Evolutionary conservation across 1,284 basidiomycete species (phyloP).

Genomic region (Xerocomus amazonicus): DNA sequence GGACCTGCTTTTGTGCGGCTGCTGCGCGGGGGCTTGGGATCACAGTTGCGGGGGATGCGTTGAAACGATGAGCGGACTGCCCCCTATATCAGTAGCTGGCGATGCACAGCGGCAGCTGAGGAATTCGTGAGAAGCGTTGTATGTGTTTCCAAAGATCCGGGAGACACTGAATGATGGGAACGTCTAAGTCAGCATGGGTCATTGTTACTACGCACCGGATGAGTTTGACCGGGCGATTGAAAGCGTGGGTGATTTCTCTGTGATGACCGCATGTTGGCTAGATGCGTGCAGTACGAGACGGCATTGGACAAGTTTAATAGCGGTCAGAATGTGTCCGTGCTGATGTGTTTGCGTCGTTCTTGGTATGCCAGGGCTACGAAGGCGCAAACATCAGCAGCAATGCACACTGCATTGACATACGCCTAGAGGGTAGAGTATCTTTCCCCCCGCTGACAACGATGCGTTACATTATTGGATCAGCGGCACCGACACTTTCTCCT

Average conservation of each 20-base stretch:
- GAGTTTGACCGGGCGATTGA: slow-evolving; percentile 93
- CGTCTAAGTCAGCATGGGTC: slow-evolving; percentile 92
- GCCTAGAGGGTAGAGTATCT: slow-evolving; percentile 58
- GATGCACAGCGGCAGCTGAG: slow-evolving; percentile 57
- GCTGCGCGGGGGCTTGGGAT: slow-evolving; percentile 94
- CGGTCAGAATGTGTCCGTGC: slow-evolving; percentile 65
- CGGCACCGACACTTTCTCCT: no score
- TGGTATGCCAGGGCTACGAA: slow-evolving; percentile 92
- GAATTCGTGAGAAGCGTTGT: slow-evolving; percentile 81
- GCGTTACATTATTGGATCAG: no score
- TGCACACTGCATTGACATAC: slow-evolving; percentile 77
- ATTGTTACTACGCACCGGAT: slow-evolving; percentile 82
- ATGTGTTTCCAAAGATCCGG: slow-evolving; percentile 83
- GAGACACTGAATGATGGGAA: slow-evolving; percentile 80
- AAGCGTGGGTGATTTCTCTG: slow-evolving; percentile 47
- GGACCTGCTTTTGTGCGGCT: slow-evolving; percentile 80
- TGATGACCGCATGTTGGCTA: background rate
- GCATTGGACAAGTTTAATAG: slow-evolving; percentile 73
- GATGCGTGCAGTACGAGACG: slow-evolving; percentile 76
- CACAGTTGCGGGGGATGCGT: slow-evolving; percentile 83
- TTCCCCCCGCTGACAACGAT: no score
- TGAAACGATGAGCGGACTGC: slow-evolving; percentile 62
- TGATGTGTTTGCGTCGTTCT: slow-evolving; percentile 83
- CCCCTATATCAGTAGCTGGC: slow-evolving; percentile 42
- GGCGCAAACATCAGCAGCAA: slow-evolving; percentile 75